Evolutionary conservation across 2,329 filamentous ascomycete species (phyloP).

Genomic region (Endocalyx cinctus): DNA sequence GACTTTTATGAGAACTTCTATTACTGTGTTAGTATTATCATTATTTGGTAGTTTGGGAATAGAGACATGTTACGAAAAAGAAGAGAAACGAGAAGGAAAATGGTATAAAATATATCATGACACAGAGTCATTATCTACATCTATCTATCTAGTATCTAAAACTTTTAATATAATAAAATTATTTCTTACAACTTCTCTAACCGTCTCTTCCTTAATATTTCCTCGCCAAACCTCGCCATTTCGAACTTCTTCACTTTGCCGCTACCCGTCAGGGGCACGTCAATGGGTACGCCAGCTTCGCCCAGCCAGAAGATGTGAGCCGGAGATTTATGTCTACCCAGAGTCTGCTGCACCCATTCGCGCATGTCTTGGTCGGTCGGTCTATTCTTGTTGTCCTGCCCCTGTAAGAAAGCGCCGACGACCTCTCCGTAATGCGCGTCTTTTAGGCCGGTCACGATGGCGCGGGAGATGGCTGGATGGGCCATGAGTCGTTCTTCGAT

Average conservation of each 20-base stretch:
- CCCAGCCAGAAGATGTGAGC: conserved; percentile 74
- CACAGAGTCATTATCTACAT: background rate
- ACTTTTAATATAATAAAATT: background rate
- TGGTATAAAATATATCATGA: background rate
- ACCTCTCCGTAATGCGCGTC: conserved; percentile 71
- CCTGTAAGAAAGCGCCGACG: conserved; percentile 59
- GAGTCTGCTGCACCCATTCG: conserved; percentile 56
- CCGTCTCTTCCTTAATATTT: conserved; percentile 47
- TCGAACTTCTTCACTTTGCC: conserved; percentile 67
- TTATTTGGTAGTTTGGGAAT: too few relatives aligned
- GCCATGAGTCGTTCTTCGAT: conserved; percentile 68
- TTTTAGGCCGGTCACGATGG: conserved; percentile 65
- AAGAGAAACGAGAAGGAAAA: too few relatives aligned
- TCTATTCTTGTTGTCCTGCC: conserved; percentile 21
- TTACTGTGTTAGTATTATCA: too few relatives aligned
- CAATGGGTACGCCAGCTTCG: conserved; percentile 47
- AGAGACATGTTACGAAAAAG: too few relatives aligned
- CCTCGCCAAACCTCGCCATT: conserved; percentile 52
- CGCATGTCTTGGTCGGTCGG: conserved; percentile 52
- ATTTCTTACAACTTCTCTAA: conserved; percentile 37
- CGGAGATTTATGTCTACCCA: conserved; percentile 66
- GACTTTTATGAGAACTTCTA: too few relatives aligned
- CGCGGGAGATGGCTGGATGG: conserved; percentile 58
- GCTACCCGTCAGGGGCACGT: conserved; percentile 64
- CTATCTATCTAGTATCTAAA: background rate